Evolutionary conservation across 1,284 basidiomycete species (phyloP).

Genomic region (Boletus holoroseus): DNA sequence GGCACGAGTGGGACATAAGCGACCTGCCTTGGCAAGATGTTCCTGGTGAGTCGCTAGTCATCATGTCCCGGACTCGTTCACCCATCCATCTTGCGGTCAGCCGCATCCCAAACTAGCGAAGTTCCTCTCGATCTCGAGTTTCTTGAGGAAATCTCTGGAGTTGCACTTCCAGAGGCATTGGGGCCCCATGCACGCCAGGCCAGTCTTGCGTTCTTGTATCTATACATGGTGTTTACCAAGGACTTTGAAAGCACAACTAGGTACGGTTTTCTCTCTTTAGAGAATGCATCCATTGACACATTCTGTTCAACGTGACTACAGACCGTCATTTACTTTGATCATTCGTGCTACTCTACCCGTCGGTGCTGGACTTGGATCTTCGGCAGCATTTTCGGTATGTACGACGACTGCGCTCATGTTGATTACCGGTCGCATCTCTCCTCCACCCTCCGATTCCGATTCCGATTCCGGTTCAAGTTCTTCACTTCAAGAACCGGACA

Average conservation of each 20-base stretch:
- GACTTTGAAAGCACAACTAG: constrained; percentile 41
- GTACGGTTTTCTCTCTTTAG: constrained; percentile 36
- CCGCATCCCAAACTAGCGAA: constrained; percentile 34
- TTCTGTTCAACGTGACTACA: constrained; percentile 25
- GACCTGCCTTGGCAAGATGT: constrained; percentile 84
- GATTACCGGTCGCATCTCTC: constrained; percentile 54
- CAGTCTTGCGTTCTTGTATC: constrained; percentile 83
- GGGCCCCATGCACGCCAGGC: constrained; percentile 59
- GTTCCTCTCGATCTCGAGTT: constrained; percentile 67
- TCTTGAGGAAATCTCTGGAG: constrained; percentile 59
- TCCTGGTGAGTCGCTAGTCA: constrained; percentile 39
- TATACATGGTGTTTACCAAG: constrained; percentile 78
- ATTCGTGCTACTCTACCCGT: constrained; percentile 94
- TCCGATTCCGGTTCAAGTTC: constrained; percentile 7
- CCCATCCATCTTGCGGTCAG: constrained; percentile 27
- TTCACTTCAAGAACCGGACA: constrained; percentile 32
- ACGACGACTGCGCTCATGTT: constrained; percentile 78
- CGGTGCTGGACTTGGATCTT: constrained; percentile 96
- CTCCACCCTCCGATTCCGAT: constrained; percentile 35
- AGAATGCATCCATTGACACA: not conserved
- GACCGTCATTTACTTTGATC: constrained; percentile 73
- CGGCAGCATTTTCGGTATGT: constrained; percentile 91
- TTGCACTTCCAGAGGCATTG: constrained; percentile 44
- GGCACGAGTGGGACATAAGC: constrained; percentile 76
- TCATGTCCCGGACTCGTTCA: not conserved